Evolutionary conservation across 352 stramenopile species (phyloP), one percentile per base, ranked within the genome.

Genomic region (Pythium rishiriense): DNA sequence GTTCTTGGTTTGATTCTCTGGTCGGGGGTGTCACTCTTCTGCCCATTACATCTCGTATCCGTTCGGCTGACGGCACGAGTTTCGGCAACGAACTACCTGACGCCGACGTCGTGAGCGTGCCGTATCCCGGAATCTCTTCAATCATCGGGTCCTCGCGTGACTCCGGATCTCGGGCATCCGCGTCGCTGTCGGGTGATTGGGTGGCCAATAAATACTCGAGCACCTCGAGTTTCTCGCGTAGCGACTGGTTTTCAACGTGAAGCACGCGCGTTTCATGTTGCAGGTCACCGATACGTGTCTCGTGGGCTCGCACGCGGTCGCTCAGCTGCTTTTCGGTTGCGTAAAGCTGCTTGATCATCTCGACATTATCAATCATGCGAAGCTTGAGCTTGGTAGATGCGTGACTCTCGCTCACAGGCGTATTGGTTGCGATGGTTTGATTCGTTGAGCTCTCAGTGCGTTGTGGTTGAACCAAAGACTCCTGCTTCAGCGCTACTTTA

Each of bases 181-280:
- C 1, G 3, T 59, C 58, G 21, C 54, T 43, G 17, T 66, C 48
- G 5, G 49, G 25, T 1, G 22, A 31, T 29, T 69, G 53, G 9
- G 37, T 56, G 0, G 62, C 58, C 4, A 83, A 42, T 25, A 87
- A 62, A 45, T 87, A 87, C 66, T 87, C 78, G 19, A 87, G 66
- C 22, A 87, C 72, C 55, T 87, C 78, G 42, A 87, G 70, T 51
- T 83, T 83, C 56, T 87, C 75, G 0, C 78, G 76, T 15, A 87
- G 55, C 8, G 66, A 76, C 64, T 83, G 78, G 69, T 87, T 87
- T 48, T 85, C 78, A 7, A 87, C 66, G 22, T 77, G 78, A 8
- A 87, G 57, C 19, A 80, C 72, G 2, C 73, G 78, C 2, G 67
- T 73, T 26, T 87, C 75, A 50, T 74, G 65, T 31, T 70, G 35